Base-by-base conservation (phyloP, 116 monocot genomes). In the Cymodocea nodosa region DNA sequence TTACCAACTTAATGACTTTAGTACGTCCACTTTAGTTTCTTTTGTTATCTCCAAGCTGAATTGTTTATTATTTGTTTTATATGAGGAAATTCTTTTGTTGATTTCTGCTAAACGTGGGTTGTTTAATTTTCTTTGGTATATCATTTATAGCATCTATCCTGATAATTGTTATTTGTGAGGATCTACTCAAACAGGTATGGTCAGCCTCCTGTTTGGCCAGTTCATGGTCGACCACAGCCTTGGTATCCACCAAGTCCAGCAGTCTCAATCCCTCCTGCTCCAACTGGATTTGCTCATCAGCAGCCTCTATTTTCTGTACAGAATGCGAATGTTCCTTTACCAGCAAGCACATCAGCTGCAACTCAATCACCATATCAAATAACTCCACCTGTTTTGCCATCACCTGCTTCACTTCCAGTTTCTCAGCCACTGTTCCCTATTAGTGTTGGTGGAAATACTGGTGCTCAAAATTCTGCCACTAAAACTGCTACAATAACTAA, bases 391-490 rank as follows among this genome's bases (percentile, higher is more conserved):
- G 80, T 83, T 57, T 56, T 87, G 50, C 76, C 82, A 49, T 72
- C 84, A 66, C 59, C 84, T 0, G 23, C 76, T 55, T 72, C 74
- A 18, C 25, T 75, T 68, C 30, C 78, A 56, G 82, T 84, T 34
- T 81, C 98, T 20, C 91, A 88, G 60, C 98, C 98, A 59, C 71
- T 98, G 48, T 98, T 98, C 58, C 98, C 98, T 9, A 86, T 98
- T 36, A 76, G 56, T 61, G 79, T 67, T 63, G 49, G 56, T 55
- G 71, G 56, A 70, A 76, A 22, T 62, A n/a, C 44, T 20, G 23
- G 69, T 22, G 30, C 75, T 52, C 77, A 79, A 71, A 77, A 66
- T 69, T 82, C 80, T 12, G 67, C 63, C 15, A n/a, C 65, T 15
- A 62, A 66, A 17, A 51, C 74, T 69, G 37, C 69, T 62, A 51